Evolutionary conservation across 2,329 filamentous ascomycete species (phyloP).

Genomic region (Lizonia empirigonia): DNA sequence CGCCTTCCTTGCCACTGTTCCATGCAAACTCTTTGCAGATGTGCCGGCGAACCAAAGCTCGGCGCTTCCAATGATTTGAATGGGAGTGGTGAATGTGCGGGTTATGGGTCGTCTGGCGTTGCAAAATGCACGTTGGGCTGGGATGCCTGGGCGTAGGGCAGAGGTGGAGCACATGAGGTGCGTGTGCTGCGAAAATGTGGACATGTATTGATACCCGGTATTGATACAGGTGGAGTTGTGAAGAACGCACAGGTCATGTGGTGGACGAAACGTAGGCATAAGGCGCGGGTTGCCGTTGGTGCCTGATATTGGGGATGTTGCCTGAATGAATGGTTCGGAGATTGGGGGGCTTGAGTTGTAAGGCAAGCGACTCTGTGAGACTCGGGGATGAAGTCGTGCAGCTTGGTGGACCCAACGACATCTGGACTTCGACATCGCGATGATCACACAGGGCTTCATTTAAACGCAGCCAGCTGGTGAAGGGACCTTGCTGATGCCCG

Average conservation of each 20-base stretch:
- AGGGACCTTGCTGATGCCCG: no score
- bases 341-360: not conserved
- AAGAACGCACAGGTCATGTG: not conserved
- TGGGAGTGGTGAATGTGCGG: conserved; percentile 10
- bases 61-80: not conserved
- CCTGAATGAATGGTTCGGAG: conserved; percentile 6
- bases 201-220: conserved; percentile 5
- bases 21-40: not conserved
- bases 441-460: not conserved
- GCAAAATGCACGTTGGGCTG: conserved; percentile 11
- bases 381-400: conserved; percentile 5
- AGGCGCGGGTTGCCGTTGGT: conserved; percentile 4
- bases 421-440: not conserved
- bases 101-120: conserved; percentile 13
- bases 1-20: not conserved
- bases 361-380: not conserved
- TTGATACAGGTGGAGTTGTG: conserved; percentile 11
- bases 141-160: conserved; percentile 15
- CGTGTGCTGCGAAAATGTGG: conserved; percentile 3
- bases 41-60: not conserved
- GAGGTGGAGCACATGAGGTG: not conserved
- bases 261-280: not conserved
- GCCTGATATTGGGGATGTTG: conserved; percentile 10
- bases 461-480: not conserved
- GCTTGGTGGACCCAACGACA: not conserved